Evolutionary conservation across 352 stramenopile species (phyloP), one percentile per base, ranked within the genome.

Genomic region (Globisporangium irregulare): DNA sequence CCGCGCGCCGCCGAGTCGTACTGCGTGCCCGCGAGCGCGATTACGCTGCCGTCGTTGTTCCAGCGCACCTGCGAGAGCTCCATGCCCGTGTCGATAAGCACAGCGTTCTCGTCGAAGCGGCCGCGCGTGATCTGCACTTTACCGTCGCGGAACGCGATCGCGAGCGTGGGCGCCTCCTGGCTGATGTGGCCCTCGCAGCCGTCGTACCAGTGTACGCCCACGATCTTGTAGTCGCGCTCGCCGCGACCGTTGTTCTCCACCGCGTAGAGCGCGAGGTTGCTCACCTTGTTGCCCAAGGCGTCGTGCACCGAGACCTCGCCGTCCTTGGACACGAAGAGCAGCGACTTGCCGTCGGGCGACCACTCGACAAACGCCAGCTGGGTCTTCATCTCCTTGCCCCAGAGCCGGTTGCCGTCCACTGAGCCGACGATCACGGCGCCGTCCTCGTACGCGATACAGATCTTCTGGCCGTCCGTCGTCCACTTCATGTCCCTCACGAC

Each of bases 391-490:
- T 98, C 93, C 64, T 98, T 98, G 3, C 94, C 94, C 94, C 95
- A 98, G 2, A 98, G 78, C 0, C 93, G 81, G 69, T 97, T 98
- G 46, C 94, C 95, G 66, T 98, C 94, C 1, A 98, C 93, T 18
- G 85, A 96, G 9, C 94, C 94, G 15, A 98, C 94, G 64, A 98
- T 98, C 56, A 98, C 95, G 4, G 91, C 90, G 25, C 94, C 93
- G 74, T 98, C 94, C 63, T 96, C 92, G 72, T 98, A 98, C 14
- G 92, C 92, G 70, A 98, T 98, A 71, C 94, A 98, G 66, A 98
- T 98, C 77, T 97, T 97, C 73, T 97, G 81, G 0, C 95, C 94
- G 77, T 98, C 91, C 7, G 84, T 88, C 6, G 92, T 98, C 94
- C 94, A 98, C 74, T 98, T 97, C 93, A 98, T 98, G 71, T 97